phyloP scores from a whole-genome alignment of 1,139 yeast genomes.

The Petasospora fabianii region DNA sequence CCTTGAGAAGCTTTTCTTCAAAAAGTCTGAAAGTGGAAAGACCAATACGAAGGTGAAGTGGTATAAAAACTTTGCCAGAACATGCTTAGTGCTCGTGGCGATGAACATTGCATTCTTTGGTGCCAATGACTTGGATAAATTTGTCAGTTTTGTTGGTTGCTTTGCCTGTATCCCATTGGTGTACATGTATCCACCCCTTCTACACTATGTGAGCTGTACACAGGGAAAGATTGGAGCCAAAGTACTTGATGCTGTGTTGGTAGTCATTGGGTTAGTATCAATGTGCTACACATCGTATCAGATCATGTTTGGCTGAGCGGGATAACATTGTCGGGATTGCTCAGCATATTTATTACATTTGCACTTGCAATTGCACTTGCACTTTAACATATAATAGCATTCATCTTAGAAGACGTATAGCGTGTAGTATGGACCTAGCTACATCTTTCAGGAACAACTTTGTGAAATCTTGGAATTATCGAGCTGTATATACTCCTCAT shows the following conservation, averaged over 20 bases:
- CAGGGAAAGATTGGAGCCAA: slow-evolving; percentile 27
- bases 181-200: slow-evolving; percentile 76
- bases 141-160: slow-evolving; percentile 76
- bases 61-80: slow-evolving; percentile 59
- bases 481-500: not conserved
- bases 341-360: not conserved
- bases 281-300: slow-evolving; percentile 67
- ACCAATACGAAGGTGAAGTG: slow-evolving; percentile 51
- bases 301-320: slow-evolving; percentile 33
- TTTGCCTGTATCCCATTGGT: slow-evolving; percentile 82
- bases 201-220: slow-evolving; percentile 44
- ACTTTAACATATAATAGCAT: not conserved
- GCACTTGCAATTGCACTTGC: not conserved
- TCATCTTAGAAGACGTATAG: no score
- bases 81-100: slow-evolving; percentile 48
- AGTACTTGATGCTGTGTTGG: slow-evolving; percentile 44
- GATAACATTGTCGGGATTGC: not conserved
- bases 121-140: slow-evolving; percentile 61
- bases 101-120: slow-evolving; percentile 57
- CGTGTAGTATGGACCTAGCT: no score
- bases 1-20: slow-evolving; percentile 59
- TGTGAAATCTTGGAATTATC: no score
- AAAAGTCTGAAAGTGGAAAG: slow-evolving; percentile 51
- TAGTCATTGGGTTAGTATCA: slow-evolving; percentile 54
- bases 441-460: no score